A percentile compares a stretch with the other conserved stretches of the same genome.
phyloP scores from a whole-genome alignment of 2,329 filamentous ascomycete genomes.

The Monosporascus ibericus region DNA sequence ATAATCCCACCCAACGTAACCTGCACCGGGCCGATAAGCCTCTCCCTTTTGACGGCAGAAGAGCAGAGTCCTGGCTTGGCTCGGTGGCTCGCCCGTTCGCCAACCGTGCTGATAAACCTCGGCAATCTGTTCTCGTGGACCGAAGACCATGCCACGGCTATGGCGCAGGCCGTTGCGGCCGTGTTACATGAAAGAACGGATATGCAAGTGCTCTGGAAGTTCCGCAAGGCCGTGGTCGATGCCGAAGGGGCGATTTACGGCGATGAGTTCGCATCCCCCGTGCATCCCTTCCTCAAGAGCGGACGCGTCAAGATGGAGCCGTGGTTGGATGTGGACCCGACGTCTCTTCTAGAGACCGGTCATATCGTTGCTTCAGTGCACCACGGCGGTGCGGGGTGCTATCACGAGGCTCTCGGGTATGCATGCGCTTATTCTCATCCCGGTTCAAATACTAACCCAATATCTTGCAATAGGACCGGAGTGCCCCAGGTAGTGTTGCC shows the following conservation, averaged over 20 bases:
- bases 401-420: constrained; percentile 5
- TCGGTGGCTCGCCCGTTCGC: constrained; percentile 11
- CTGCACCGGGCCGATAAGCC: constrained; percentile 9
- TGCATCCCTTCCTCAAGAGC: neutral
- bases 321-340: constrained; percentile 2
- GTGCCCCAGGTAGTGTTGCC: constrained; percentile 14
- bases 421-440: neutral
- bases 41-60: constrained; percentile 6
- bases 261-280: neutral
- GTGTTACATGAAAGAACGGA: constrained; percentile 13
- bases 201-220: constrained; percentile 29
- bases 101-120: constrained; percentile 22
- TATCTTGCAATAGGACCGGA: constrained; percentile 6
- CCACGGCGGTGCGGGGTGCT: constrained; percentile 5
- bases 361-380: constrained; percentile 3
- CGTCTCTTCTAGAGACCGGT: constrained; percentile 1
- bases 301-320: neutral
- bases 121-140: constrained; percentile 16
- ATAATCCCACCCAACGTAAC: constrained; percentile 13
- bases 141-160: constrained; percentile 15
- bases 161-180: constrained; percentile 19
- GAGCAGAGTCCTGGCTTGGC: constrained; percentile 7
- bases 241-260: neutral
- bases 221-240: constrained; percentile 20
- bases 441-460: neutral